Evolutionary conservation across 108 stramenopile genomes (phyloP), one percentile per base, ranked within the genome.

Genomic region (Nitzschia palea): DNA sequence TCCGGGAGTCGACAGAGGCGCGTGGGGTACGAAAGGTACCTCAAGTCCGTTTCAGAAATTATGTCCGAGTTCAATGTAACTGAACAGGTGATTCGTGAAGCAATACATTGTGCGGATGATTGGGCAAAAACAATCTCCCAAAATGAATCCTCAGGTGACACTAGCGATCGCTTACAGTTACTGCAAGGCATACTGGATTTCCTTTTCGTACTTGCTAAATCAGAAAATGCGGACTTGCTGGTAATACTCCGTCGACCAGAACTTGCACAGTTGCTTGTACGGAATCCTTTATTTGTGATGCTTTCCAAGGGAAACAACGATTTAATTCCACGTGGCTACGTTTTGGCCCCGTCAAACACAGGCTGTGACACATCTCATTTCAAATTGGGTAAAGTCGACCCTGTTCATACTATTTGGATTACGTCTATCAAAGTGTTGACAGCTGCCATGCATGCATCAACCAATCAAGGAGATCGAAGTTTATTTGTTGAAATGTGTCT

Each of bases 361-460:
- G 35, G 32, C 23, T 20, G 29, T 33, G 10, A 32, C 36, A 18
- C 40, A 55, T 37, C 35, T 14, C 31, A 20, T 29, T 44, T 58
- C 22, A 26, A 33, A 10, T 42, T 69, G 5, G 68, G 69, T 6
- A 42, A 54, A 18, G 40, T 51, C 25, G 78, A 79, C 54, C 72
- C 78, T 2, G 10, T 67, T 3, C 71, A 69, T 60, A 31, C 30
- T 18, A 68, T 73, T 28, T 79, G 78, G 78, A 32, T 62, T 44
- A 68, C 78, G 18, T 56, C 78, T 2, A 73, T 79, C 40, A 59
- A 60, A 44, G 52, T 78, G 55, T 8, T 78, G 26, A 53, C 53
- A 18, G 54, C 64, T 44, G 52, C 43, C 27, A 43, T 74, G 0
- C 26, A 65, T 28, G 51, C 62, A 17, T 68, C 62, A 20, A 53